Percentiles rank a stretch among this genome's conserved stretches.
Conservation (phyloP, 176 grass and related monocot genomes). For the Oryza brachyantha region DNA sequence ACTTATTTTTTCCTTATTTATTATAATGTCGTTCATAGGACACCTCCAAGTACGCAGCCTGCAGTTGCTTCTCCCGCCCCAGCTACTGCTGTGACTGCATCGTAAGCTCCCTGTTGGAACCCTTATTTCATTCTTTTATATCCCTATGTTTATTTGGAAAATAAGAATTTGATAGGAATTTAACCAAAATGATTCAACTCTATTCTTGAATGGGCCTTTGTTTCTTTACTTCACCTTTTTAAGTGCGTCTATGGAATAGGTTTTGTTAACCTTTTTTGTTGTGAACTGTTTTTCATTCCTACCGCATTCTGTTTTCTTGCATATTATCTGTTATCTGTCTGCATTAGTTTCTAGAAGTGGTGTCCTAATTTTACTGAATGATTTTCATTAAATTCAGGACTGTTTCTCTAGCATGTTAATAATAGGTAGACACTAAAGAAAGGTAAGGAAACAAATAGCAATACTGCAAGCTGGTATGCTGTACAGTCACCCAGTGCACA, state of each 20-base stretch:
- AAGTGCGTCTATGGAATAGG: not conserved
- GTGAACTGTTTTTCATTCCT: not conserved
- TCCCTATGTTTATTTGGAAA: not conserved
- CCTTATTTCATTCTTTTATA: not conserved
- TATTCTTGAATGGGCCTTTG: not conserved
- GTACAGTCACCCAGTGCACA: not conserved
- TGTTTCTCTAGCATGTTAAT: not conserved
- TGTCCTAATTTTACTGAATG: not conserved
- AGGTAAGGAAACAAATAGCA: not conserved
- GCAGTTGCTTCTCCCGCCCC: conserved; percentile 32
- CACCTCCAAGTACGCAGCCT: conserved; percentile 39
- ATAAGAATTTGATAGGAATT: not conserved
- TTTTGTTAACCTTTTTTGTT: too few relatives aligned
- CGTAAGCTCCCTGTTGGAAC: conserved; percentile 41
- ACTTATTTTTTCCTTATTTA: conserved; percentile 7
- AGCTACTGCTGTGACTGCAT: conserved; percentile 44
- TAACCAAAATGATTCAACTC: not conserved
- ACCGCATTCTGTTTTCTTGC: not conserved
- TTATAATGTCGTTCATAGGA: conserved; percentile 32
- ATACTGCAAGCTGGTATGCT: not conserved
- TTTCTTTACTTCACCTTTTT: not conserved
- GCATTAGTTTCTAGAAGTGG: not conserved
- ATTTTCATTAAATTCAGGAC: not conserved
- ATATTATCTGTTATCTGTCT: not conserved
- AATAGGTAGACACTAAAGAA: too few relatives aligned